These are phyloP conservation scores for Acanthamoeba lenticulata DNA, from an alignment of 208 protist genomes.

Conservation along the genomic window DNA sequence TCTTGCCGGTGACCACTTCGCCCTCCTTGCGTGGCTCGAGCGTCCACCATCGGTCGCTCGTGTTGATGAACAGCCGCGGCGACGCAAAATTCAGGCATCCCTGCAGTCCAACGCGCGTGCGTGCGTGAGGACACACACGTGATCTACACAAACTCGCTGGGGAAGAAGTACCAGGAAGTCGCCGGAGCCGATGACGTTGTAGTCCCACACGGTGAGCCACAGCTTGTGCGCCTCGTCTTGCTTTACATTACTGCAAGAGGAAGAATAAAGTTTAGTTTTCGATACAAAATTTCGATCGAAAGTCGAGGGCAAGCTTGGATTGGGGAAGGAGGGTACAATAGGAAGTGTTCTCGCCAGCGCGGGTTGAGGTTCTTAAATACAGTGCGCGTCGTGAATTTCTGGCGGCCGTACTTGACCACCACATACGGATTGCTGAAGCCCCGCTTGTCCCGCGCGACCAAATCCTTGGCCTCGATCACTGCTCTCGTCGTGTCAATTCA, in stretches of 20 bases:
- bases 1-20: slow-evolving; percentile 35
- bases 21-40: slow-evolving; percentile 51
- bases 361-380: slow-evolving; percentile 66
- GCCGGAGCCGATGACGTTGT: slow-evolving; percentile 46
- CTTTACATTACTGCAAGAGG: slow-evolving; percentile 45
- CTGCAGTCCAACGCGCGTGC: neutral
- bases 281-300: no score
- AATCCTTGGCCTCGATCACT: slow-evolving; percentile 46
- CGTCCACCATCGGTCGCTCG: slow-evolving; percentile 59
- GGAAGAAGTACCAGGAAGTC: neutral
- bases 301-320: no score
- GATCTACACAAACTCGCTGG: neutral
- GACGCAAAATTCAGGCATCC: slow-evolving; percentile 38
- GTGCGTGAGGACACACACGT: neutral
- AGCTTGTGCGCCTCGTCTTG: slow-evolving; percentile 13
- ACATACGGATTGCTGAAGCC: slow-evolving; percentile 63
- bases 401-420: slow-evolving; percentile 40
- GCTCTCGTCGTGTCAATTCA: no score
- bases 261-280: no score
- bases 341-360: slow-evolving; percentile 13
- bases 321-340: neutral
- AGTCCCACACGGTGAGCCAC: slow-evolving; percentile 54
- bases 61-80: slow-evolving; percentile 58
- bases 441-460: slow-evolving; percentile 34
- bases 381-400: slow-evolving; percentile 52